Conservation (phyloP, 2,329 filamentous ascomycete genomes). For the Ascocoryne sarcoides region DNA sequence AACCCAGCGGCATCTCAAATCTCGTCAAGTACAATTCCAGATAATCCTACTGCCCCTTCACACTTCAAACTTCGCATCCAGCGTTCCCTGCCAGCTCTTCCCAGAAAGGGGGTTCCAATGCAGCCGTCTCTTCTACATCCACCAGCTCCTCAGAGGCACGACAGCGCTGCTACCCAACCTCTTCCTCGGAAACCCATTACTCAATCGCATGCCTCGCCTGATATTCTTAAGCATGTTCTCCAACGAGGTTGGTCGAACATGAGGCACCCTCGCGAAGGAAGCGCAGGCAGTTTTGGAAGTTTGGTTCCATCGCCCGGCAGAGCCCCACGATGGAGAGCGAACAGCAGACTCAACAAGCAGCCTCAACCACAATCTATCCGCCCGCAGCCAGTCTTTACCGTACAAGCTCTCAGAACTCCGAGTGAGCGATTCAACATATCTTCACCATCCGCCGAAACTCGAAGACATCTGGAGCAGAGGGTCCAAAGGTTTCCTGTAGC, state of each 20-base stretch:
- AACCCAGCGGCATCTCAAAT: too few species aligned
- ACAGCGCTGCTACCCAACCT: too few species aligned
- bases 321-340: slow-evolving; percentile 7
- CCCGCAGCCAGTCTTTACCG: slow-evolving; percentile 15
- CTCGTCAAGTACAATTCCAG: slow-evolving; percentile 9
- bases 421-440: slow-evolving; percentile 16
- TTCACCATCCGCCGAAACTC: slow-evolving; percentile 12
- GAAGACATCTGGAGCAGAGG: slow-evolving; percentile 14
- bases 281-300: too few species aligned
- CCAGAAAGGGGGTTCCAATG: slow-evolving; percentile 6
- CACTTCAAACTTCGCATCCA: not conserved
- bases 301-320: not conserved
- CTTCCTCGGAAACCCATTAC: too few species aligned
- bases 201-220: too few species aligned
- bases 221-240: not conserved
- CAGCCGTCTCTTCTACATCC: slow-evolving; percentile 11
- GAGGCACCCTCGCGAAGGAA: slow-evolving; percentile 1
- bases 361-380: slow-evolving; percentile 9
- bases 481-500: slow-evolving; percentile 17
- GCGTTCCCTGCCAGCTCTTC: slow-evolving; percentile 13
- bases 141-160: slow-evolving; percentile 8
- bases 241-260: not conserved
- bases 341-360: slow-evolving; percentile 7
- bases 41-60: slow-evolving; percentile 9
- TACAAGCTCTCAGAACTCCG: slow-evolving; percentile 18